A percentile compares a stretch with the other conserved stretches of the same genome.
Conservation (phyloP, 2,329 filamentous ascomycete species). For the Harringtonia aguacate region DNA sequence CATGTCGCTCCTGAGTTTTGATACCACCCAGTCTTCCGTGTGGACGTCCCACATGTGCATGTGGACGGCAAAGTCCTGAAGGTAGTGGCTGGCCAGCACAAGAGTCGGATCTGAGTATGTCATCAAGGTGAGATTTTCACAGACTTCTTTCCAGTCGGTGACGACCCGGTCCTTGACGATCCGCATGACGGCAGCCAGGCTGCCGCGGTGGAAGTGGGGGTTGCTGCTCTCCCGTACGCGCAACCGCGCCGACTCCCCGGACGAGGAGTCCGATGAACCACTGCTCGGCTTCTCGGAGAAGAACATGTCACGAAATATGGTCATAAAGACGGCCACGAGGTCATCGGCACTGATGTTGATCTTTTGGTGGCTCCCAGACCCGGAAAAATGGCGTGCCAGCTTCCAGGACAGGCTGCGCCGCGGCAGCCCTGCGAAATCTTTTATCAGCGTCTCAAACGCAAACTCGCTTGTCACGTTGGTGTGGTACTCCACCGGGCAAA, state of each 20-base stretch:
- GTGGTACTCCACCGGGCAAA: conserved; percentile 38
- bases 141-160: conserved; percentile 23
- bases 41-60: conserved; percentile 24
- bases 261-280: too few relatives aligned
- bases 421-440: conserved; percentile 16
- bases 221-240: conserved; percentile 11
- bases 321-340: conserved; percentile 27
- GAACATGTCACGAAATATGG: conserved; percentile 36
- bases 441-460: conserved; percentile 14
- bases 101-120: not conserved
- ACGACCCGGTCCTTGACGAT: conserved; percentile 21
- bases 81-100: conserved; percentile 19
- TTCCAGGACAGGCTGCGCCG: conserved; percentile 25
- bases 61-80: conserved; percentile 24
- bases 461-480: conserved; percentile 33
- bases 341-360: conserved; percentile 21
- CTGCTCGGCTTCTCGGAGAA: conserved; percentile 25
- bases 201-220: conserved; percentile 25
- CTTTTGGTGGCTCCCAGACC: not conserved
- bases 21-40: not conserved
- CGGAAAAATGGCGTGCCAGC: conserved; percentile 20
- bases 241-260: conserved; percentile 1
- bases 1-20: conserved; percentile 11
- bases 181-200: conserved; percentile 27
- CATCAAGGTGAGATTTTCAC: conserved; percentile 8